Evolutionary conservation across 495 filamentous ascomycete genomes (phyloP).

Genomic region (Pyrenula aspistea): DNA sequence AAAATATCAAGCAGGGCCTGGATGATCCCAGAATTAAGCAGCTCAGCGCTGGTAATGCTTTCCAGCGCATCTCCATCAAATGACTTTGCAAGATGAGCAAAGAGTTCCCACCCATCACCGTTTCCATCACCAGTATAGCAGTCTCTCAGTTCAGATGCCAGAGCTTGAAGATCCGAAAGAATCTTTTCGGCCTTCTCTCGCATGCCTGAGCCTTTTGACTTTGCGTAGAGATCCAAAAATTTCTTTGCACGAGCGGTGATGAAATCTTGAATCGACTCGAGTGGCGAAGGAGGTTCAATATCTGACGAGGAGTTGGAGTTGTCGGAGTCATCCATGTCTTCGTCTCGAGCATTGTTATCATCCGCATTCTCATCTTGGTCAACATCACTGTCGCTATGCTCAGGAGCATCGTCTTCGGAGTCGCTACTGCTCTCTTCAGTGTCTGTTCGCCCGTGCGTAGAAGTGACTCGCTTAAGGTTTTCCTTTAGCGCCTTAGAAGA

Average conservation of each 20-base stretch:
- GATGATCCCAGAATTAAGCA: conserved; percentile 83
- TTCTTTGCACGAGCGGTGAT: conserved; percentile 64
- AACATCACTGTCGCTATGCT: conserved; percentile 44
- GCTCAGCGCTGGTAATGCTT: conserved; percentile 93
- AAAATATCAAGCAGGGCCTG: conserved; percentile 73
- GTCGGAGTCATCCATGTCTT: conserved; percentile 60
- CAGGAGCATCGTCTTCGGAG: conserved; percentile 35
- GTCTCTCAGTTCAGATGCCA: conserved; percentile 58
- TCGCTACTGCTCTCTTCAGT: conserved; percentile 19
- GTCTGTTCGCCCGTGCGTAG: conserved; percentile 4
- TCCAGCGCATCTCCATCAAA: conserved; percentile 82
- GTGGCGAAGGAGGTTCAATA: conserved; percentile 27
- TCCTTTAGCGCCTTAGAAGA: conserved; percentile 10
- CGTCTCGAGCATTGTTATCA: conserved; percentile 29
- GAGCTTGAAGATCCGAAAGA: conserved; percentile 52
- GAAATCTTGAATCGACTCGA: conserved; percentile 53
- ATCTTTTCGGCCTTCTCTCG: conserved; percentile 68
- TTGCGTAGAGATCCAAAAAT: conserved; percentile 76
- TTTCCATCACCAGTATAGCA: conserved; percentile 50
- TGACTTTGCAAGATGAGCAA: conserved; percentile 66
- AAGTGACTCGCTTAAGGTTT: conserved; percentile 4
- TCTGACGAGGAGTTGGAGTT: conserved; percentile 43
- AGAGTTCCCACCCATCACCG: conserved; percentile 49
- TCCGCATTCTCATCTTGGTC: conserved; percentile 46
- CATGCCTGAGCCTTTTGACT: conserved; percentile 54